Evolutionary conservation across 305 asterid species (phyloP).

Genomic region (Rubia tinctorum): DNA sequence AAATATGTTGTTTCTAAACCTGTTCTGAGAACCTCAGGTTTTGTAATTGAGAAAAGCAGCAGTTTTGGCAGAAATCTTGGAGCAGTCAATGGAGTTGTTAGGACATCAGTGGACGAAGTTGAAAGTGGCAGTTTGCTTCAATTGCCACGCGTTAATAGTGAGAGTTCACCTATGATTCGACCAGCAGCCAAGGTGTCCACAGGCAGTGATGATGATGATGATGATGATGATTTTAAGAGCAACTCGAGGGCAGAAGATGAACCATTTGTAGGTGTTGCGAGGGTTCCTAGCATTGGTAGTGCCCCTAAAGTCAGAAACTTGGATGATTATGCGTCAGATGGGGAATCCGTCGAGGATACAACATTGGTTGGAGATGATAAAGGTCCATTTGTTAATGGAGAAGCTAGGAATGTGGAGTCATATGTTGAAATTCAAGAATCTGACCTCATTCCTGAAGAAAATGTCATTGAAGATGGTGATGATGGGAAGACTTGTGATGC

Average conservation of each 20-base stretch:
- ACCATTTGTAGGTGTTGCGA: constrained; percentile 34
- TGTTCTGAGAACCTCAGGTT: not conserved
- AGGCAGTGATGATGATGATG: constrained; percentile 73
- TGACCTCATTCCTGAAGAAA: not conserved
- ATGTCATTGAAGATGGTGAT: not conserved
- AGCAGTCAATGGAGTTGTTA: constrained; percentile 15
- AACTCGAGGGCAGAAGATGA: constrained; percentile 48
- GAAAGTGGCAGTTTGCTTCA: constrained; percentile 14
- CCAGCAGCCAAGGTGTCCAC: constrained; percentile 54
- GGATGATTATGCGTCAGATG: constrained; percentile 32
- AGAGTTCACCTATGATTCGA: constrained; percentile 15
- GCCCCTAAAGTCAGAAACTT: constrained; percentile 44
- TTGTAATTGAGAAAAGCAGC: constrained; percentile 22
- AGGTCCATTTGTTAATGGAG: constrained; percentile 25
- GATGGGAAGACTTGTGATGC: constrained; percentile 14
- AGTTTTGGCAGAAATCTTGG: constrained; percentile 18
- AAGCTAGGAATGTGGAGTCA: constrained; percentile 17
- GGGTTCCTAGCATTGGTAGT: constrained; percentile 40
- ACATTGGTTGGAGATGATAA: constrained; percentile 17
- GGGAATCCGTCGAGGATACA: constrained; percentile 37
- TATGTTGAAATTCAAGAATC: constrained; percentile 32
- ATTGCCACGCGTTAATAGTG: constrained; percentile 20
- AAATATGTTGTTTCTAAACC: not conserved
- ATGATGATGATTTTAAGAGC: constrained; percentile 57
- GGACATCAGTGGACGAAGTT: not conserved